These are phyloP conservation scores for Castanea sativa DNA, from an alignment of 306 rosid species.

Conservation along the genomic window DNA sequence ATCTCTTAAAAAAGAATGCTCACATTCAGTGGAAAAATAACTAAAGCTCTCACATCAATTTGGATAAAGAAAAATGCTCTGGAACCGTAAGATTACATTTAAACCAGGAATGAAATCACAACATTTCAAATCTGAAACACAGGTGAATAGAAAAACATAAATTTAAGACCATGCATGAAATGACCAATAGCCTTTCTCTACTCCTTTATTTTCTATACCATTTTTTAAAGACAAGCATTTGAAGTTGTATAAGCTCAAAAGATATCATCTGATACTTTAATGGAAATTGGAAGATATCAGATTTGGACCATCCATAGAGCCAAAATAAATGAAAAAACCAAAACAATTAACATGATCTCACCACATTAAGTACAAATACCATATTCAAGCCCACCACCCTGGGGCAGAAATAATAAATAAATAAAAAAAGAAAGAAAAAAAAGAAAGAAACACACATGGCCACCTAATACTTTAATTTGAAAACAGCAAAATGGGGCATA, in stretches of 20 bases:
- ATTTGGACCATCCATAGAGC: not conserved
- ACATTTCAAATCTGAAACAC: not conserved
- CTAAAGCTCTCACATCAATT: not conserved
- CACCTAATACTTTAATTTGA: conserved; percentile 9
- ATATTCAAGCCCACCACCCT: not conserved
- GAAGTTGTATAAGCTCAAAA: not conserved
- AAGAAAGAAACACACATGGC: not conserved
- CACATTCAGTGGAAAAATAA: not conserved
- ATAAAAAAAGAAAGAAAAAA: not conserved
- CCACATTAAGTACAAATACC: not conserved
- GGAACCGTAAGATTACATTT: not conserved
- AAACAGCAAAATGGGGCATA: not conserved
- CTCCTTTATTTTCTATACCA: not conserved
- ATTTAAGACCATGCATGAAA: not conserved
- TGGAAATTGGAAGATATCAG: not conserved
- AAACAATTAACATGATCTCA: not conserved
- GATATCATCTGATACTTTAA: not conserved
- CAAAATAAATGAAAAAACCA: not conserved
- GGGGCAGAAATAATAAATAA: too few relatives aligned
- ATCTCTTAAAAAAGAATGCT: not conserved
- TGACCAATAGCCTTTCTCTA: not conserved
- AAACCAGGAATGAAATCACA: not conserved
- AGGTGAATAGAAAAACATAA: not conserved
- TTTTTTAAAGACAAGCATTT: not conserved
- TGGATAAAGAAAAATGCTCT: not conserved